Percentiles rank a stretch among this genome's conserved stretches.
phyloP scores from a whole-genome alignment of 2,329 filamentous ascomycete species.

The Sarocladiaceae sp. region DNA sequence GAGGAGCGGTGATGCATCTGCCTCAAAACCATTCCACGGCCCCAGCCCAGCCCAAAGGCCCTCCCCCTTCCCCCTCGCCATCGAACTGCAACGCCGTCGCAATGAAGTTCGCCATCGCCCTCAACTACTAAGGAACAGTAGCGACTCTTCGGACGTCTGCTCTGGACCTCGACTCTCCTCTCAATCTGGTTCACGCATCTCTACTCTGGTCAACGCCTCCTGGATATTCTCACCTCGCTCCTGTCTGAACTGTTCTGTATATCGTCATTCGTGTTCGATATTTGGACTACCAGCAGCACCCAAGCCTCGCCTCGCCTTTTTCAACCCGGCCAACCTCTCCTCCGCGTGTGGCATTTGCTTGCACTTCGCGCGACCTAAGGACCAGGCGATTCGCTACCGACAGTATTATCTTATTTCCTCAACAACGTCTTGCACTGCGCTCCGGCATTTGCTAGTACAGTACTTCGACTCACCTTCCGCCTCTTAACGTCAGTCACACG shows the following conservation, averaged over 20 bases:
- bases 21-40: conserved; percentile 32
- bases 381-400: neutral
- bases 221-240: neutral
- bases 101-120: conserved; percentile 50
- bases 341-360: conserved; percentile 10
- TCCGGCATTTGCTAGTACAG: neutral
- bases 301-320: neutral
- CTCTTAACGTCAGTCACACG: neutral
- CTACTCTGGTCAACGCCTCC: conserved; percentile 10
- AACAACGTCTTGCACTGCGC: neutral
- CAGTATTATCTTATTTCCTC: neutral
- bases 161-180: conserved; percentile 34
- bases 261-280: conserved; percentile 9
- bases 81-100: conserved; percentile 46
- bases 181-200: conserved; percentile 19
- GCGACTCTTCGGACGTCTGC: conserved; percentile 54
- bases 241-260: neutral
- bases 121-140: conserved; percentile 39
- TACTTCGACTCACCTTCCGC: neutral
- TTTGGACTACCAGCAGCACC: neutral
- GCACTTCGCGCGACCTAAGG: conserved; percentile 9
- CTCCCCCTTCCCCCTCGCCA: conserved; percentile 32
- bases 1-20: conserved; percentile 6
- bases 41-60: conserved; percentile 23
- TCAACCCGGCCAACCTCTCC: neutral